Percentiles rank a stretch among this genome's conserved stretches.
Conservation (phyloP, 805 yeast species). For the Diddensiella caesifluorescens region DNA sequence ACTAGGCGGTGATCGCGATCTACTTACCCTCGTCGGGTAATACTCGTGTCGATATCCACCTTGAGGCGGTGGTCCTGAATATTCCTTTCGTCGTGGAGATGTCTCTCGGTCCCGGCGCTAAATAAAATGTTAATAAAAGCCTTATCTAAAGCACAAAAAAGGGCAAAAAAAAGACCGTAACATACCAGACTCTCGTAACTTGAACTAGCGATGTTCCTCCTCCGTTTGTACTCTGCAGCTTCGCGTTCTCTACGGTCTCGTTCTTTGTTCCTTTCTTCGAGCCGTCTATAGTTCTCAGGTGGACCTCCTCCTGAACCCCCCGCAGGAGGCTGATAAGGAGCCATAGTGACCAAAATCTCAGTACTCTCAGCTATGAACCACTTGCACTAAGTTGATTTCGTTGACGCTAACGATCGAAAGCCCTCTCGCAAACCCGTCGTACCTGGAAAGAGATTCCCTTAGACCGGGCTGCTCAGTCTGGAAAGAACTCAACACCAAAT, state of each 20-base stretch:
- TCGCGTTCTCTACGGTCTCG: slow-evolving; percentile 26
- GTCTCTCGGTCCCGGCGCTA: slow-evolving; percentile 7
- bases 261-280: slow-evolving; percentile 24
- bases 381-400: no score
- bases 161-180: neutral
- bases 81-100: slow-evolving; percentile 10
- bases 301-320: slow-evolving; percentile 6
- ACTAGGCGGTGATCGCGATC: slow-evolving; percentile 5
- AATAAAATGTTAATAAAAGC: no score
- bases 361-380: no score
- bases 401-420: no score
- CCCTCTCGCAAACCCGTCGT: no score
- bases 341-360: slow-evolving; percentile 4
- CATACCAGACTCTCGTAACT: neutral
- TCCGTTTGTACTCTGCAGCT: slow-evolving; percentile 25
- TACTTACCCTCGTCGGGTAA: neutral
- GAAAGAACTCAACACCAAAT: no score
- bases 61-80: no score
- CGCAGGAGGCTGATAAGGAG: slow-evolving; percentile 11
- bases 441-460: no score
- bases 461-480: no score
- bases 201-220: slow-evolving; percentile 13
- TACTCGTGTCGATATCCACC: neutral
- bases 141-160: no score
- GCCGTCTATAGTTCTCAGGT: slow-evolving; percentile 14